Evolutionary conservation across 2,329 filamentous ascomycete species (phyloP).

Genomic region (Fusarium concolor): DNA sequence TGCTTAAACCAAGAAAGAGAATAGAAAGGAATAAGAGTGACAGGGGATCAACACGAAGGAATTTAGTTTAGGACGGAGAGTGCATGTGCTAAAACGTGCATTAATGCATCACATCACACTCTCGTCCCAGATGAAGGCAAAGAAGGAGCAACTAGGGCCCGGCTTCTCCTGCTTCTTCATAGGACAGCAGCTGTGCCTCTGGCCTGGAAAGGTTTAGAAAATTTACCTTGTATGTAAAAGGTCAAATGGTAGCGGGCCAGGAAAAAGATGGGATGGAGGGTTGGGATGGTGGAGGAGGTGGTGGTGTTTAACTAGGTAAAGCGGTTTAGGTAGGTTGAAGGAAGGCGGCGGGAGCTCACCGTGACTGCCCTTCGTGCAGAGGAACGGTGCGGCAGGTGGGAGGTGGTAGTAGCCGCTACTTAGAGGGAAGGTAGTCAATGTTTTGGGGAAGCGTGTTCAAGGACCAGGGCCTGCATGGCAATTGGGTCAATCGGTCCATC

Average conservation of each 20-base stretch:
- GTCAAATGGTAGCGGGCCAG: conserved; percentile 32
- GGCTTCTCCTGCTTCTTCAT: conserved; percentile 21
- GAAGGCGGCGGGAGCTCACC: conserved; percentile 28
- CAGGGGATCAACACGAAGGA: conserved; percentile 31
- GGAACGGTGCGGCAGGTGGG: conserved; percentile 29
- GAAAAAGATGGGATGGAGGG: conserved; percentile 34
- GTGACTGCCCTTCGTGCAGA: conserved; percentile 21
- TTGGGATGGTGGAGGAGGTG: conserved; percentile 22
- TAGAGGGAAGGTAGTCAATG: conserved; percentile 10
- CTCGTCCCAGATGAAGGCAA: conserved; percentile 31
- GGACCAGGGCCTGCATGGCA: not conserved
- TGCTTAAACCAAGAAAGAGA: conserved; percentile 24
- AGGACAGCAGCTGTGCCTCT: conserved; percentile 24
- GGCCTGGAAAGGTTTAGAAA: conserved; percentile 30
- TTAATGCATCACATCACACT: conserved; percentile 38
- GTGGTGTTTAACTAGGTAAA: conserved; percentile 31
- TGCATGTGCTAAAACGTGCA: conserved; percentile 40
- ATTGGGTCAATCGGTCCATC: conserved; percentile 16
- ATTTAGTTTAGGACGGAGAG: conserved; percentile 22
- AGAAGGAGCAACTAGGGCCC: conserved; percentile 27
- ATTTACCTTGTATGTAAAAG: conserved; percentile 18
- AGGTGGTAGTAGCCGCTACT: conserved; percentile 15
- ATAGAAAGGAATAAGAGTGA: conserved; percentile 32
- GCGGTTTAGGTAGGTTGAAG: conserved; percentile 21
- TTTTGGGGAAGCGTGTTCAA: conserved; percentile 29